Percentiles rank a stretch among this genome's conserved stretches.
Conservation (phyloP, 345 rosid species). For the Rhizophora apiculata region DNA sequence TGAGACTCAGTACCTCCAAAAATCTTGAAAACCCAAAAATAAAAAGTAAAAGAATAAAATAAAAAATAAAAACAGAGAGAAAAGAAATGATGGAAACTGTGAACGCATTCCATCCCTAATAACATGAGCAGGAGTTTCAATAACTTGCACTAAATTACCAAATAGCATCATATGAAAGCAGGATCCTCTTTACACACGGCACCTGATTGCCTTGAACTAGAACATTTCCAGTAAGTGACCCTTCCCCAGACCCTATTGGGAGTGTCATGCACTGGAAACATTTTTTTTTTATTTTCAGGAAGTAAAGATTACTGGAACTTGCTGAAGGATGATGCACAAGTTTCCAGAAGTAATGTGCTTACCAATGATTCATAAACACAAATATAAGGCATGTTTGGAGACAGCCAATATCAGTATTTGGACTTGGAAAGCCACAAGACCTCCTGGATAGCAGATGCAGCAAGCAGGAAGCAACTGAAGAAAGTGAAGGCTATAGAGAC, state of each 20-base stretch:
- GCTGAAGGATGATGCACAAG: not conserved
- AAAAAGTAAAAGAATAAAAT: too few species aligned
- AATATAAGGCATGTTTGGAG: not conserved
- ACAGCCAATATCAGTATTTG: constrained; percentile 18
- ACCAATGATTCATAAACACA: not conserved
- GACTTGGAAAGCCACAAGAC: constrained; percentile 52
- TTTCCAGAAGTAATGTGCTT: constrained; percentile 8
- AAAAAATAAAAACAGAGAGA: too few species aligned
- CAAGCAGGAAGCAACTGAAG: constrained; percentile 49
- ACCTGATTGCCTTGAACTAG: not conserved
- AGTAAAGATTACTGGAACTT: not conserved
- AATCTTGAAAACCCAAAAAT: too few species aligned
- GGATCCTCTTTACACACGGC: constrained; percentile 7
- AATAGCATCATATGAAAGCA: too few species aligned
- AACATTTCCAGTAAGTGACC: not conserved
- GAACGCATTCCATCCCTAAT: too few species aligned
- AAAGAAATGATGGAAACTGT: too few species aligned
- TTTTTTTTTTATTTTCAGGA: not conserved
- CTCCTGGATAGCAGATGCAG: constrained; percentile 53
- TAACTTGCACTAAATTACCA: not conserved
- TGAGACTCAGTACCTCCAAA: too few species aligned
- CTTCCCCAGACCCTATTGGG: too few species aligned
- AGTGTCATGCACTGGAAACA: too few species aligned
- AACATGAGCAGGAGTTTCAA: not conserved
- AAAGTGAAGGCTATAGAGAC: constrained; percentile 68